Percentiles rank a stretch among this genome's conserved stretches.
phyloP scores from a whole-genome alignment of 2,329 filamentous ascomycete species.

The Arachnomyces sp. region DNA sequence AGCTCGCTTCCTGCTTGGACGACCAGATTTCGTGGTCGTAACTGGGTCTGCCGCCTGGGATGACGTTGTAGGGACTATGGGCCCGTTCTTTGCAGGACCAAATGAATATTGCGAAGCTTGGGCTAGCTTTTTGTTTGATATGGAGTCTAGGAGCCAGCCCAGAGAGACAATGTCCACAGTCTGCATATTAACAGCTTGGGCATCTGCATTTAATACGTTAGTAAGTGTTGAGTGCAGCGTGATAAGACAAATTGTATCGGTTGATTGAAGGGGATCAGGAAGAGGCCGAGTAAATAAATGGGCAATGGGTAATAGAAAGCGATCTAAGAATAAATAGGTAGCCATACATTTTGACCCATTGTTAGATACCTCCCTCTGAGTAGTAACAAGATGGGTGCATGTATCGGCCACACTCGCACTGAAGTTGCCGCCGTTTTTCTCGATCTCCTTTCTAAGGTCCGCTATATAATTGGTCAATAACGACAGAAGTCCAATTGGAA shows the following conservation, averaged over 20 bases:
- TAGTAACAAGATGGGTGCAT: conserved; percentile 33
- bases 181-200: conserved; percentile 40
- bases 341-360: conserved; percentile 25
- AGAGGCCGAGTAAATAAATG: conserved; percentile 6
- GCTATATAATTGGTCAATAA: conserved; percentile 16
- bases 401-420: conserved; percentile 20
- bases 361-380: conserved; percentile 29
- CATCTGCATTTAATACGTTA: too few relatives aligned
- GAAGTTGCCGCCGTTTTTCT: conserved; percentile 27
- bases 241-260: too few relatives aligned
- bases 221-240: too few relatives aligned
- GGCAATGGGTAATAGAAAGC: neutral
- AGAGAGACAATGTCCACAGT: conserved; percentile 49
- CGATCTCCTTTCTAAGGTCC: conserved; percentile 24
- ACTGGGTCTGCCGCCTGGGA: conserved; percentile 6
- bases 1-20: too few relatives aligned
- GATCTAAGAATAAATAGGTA: neutral
- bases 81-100: too few relatives aligned
- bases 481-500: conserved; percentile 6
- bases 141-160: conserved; percentile 55
- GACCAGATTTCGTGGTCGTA: conserved; percentile 8
- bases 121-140: conserved; percentile 34
- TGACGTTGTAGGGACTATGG: conserved; percentile 16
- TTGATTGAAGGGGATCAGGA: too few relatives aligned
- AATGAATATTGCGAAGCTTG: conserved; percentile 33